Conservation (phyloP, 2,329 filamentous ascomycete genomes). For the Xylariomycetidae sp. region DNA sequence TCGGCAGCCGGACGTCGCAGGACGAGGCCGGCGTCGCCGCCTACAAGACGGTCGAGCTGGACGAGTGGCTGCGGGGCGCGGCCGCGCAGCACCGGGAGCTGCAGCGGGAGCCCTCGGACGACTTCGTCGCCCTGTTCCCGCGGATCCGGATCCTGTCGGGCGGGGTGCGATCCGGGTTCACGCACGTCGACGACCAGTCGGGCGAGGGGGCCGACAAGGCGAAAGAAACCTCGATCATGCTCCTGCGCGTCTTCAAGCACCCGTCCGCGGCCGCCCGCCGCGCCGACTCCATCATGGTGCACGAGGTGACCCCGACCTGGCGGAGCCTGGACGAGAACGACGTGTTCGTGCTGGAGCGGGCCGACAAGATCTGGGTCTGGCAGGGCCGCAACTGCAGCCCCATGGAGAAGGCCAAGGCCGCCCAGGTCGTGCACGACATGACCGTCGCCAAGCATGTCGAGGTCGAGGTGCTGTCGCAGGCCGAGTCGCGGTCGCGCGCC, state of each 20-base stretch:
- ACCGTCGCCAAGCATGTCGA: constrained; percentile 59
- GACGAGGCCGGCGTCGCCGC: constrained; percentile 66
- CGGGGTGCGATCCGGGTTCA: constrained; percentile 59
- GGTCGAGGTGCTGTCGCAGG: constrained; percentile 60
- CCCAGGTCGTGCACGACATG: constrained; percentile 62
- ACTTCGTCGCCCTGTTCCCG: constrained; percentile 58
- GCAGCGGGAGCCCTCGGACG: constrained; percentile 53
- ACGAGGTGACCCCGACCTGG: constrained; percentile 60
- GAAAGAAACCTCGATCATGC: constrained; percentile 40
- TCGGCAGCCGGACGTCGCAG: constrained; percentile 60
- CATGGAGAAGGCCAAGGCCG: constrained; percentile 66
- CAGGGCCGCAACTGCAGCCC: constrained; percentile 61
- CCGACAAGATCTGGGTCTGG: constrained; percentile 65
- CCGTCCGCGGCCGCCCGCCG: constrained; percentile 41
- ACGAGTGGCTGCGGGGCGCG: constrained; percentile 58
- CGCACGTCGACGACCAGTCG: no score
- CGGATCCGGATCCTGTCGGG: constrained; percentile 55
- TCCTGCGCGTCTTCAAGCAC: constrained; percentile 61
- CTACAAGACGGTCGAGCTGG: constrained; percentile 67
- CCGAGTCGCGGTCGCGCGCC: constrained; percentile 49
- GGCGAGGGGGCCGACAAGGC: constrained; percentile 40
- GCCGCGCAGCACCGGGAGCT: constrained; percentile 63
- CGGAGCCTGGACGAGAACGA: constrained; percentile 60
- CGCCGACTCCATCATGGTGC: constrained; percentile 50
- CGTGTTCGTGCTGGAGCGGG: constrained; percentile 60